phyloP scores from a whole-genome alignment of 2,329 filamentous ascomycete genomes.

The Cadophora sp. region DNA sequence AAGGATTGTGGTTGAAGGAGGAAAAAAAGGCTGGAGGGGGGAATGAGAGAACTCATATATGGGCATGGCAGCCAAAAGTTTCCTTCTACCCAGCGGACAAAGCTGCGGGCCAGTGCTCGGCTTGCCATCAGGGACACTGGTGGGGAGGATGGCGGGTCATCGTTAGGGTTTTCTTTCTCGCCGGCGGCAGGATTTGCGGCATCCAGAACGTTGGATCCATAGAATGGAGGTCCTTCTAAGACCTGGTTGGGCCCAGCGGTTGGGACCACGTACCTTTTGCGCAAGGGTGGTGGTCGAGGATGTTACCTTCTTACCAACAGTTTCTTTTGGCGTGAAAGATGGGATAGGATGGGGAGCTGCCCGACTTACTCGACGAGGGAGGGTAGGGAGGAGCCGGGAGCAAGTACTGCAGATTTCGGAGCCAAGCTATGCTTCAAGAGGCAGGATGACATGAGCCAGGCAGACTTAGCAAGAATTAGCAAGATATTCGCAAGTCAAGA shows the following conservation, averaged over 20 bases:
- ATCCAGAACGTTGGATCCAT: slow-evolving; percentile 16
- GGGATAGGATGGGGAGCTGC: too few species aligned
- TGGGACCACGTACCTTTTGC: slow-evolving; percentile 8
- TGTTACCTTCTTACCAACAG: slow-evolving; percentile 8
- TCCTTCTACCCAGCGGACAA: not conserved
- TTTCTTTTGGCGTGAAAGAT: slow-evolving; percentile 3
- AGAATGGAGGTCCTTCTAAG: not conserved
- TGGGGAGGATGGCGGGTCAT: not conserved
- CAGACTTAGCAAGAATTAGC: not conserved
- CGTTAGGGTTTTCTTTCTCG: not conserved
- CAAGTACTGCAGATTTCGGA: not conserved
- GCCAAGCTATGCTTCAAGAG: not conserved
- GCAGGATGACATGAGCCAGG: slow-evolving; percentile 13
- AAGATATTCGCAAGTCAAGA: not conserved
- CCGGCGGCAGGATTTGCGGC: slow-evolving; percentile 15
- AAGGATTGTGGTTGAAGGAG: slow-evolving; percentile 33
- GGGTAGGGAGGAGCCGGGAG: not conserved
- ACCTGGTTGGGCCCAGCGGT: slow-evolving; percentile 8
- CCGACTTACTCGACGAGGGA: not conserved
- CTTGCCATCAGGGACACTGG: slow-evolving; percentile 9
- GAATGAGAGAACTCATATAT: not conserved
- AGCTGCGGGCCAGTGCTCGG: slow-evolving; percentile 7
- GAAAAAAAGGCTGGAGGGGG: slow-evolving; percentile 5
- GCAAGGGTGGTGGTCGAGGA: not conserved
- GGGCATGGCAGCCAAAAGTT: not conserved